Base-by-base conservation (phyloP, 768 basidiomycete genomes). In the Mycena rosella region DNA sequence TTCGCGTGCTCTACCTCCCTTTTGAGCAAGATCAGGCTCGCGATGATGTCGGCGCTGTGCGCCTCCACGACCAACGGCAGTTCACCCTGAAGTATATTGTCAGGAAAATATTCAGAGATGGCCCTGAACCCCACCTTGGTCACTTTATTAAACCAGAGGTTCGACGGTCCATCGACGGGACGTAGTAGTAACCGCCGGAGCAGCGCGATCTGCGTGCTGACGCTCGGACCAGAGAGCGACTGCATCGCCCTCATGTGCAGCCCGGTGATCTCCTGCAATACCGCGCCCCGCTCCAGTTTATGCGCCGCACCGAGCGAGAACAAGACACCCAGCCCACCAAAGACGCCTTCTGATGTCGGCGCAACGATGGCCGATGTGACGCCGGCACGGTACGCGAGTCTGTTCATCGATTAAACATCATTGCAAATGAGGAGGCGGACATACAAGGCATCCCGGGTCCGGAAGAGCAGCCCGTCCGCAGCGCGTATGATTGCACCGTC, bases 201-300 rank as follows among this genome's bases (percentile, higher is more conserved):
- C 5, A 88, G 82, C 17, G 90, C 91, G 67, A 97, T 90, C 71
- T 95, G 89, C n/a, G 90, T 92, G 78, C 95, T 95, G 32, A 95
- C 84, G 66, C 93, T 92, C 0, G 84, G 72, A 77, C 81, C 73
- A n/a, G 30, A 91, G 82, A 82, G 65, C 24, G 80, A 79, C 73
- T 88, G 87, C 7, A 82, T 76, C 48, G 96, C 76, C 8, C 83
- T 76, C 68, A 96, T 78, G 74, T 95, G 93, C 6, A 96, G 74
- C 2, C 88, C 92, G 5, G 87, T 85, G 10, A 85, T 78, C 18
- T 90, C 87, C 73, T 92, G 86, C 40, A 91, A 73, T 62, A 95
- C 78, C 14, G 93, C 91, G 5, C 88, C 87, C 11, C 80, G 72
- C 68, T 90, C 85, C n/a, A 95, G 80, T 66, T 84, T 86, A 68